Conservation (phyloP, 2,329 filamentous ascomycete genomes). For the Fusarium goolgardi region DNA sequence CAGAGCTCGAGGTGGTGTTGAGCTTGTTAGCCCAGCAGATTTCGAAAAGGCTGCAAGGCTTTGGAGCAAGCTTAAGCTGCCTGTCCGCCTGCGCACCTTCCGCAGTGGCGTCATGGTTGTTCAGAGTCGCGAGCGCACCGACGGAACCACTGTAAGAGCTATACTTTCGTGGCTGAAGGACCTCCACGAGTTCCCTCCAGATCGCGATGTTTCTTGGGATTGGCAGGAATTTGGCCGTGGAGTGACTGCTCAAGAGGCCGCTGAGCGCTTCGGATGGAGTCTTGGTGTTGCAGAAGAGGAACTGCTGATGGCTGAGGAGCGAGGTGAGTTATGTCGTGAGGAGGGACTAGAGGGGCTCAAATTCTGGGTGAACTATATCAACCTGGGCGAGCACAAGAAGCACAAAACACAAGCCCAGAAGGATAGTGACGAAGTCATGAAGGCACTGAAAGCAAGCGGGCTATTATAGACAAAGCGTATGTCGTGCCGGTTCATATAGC, state of each 20-base stretch:
- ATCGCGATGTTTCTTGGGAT: conserved; percentile 77
- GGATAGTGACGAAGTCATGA: conserved; percentile 57
- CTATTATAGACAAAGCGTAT: conserved; percentile 29
- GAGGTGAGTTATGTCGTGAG: conserved; percentile 87
- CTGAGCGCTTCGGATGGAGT: conserved; percentile 95
- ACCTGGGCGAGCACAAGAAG: conserved; percentile 56
- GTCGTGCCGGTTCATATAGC: conserved; percentile 13
- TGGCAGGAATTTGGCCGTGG: conserved; percentile 83
- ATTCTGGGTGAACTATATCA: conserved; percentile 89
- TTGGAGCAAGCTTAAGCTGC: conserved; percentile 89
- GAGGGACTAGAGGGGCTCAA: conserved; percentile 90
- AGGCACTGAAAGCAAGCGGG: conserved; percentile 58
- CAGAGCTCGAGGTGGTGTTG: conserved; percentile 89
- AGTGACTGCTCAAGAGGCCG: conserved; percentile 88
- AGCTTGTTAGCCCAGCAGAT: conserved; percentile 90
- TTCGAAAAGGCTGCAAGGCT: conserved; percentile 89
- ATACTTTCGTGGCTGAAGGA: conserved; percentile 82
- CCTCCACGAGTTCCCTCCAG: conserved; percentile 73
- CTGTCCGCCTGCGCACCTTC: conserved; percentile 87
- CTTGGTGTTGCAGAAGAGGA: conserved; percentile 96
- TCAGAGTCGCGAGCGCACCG: conserved; percentile 86
- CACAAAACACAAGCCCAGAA: conserved; percentile 47
- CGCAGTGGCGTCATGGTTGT: conserved; percentile 95
- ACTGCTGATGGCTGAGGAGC: conserved; percentile 96
- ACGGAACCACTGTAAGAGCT: conserved; percentile 86